Conservation (phyloP, 2,329 filamentous ascomycete genomes). For the Aspergillus intermedius region DNA sequence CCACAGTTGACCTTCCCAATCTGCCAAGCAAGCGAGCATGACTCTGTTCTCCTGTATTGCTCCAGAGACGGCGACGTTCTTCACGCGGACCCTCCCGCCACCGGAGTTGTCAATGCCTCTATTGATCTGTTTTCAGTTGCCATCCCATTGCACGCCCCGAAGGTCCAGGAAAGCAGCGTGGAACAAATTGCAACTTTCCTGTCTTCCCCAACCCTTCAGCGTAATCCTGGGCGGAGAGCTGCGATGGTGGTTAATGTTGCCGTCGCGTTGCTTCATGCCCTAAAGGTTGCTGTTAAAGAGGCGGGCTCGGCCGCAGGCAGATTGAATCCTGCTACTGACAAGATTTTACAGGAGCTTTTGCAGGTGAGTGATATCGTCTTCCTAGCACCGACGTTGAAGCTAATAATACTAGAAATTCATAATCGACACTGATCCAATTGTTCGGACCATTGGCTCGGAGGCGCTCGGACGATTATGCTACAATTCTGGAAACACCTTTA, state of each 20-base stretch:
- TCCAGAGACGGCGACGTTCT: slow-evolving; percentile 42
- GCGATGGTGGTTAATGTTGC: slow-evolving; percentile 89
- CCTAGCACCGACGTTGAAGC: slow-evolving; percentile 1
- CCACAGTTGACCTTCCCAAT: slow-evolving; percentile 53
- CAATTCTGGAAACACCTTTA: slow-evolving; percentile 78
- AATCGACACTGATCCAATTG: slow-evolving; percentile 73
- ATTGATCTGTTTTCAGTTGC: slow-evolving; percentile 90
- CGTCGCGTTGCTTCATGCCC: slow-evolving; percentile 67
- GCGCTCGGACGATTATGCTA: slow-evolving; percentile 81
- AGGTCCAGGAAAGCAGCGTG: slow-evolving; percentile 90
- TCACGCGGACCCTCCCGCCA: slow-evolving; percentile 73
- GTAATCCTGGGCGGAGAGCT: slow-evolving; percentile 80
- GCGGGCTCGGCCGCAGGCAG: slow-evolving; percentile 66
- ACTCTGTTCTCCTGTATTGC: slow-evolving; percentile 72
- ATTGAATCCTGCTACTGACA: slow-evolving; percentile 70
- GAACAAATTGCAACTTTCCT: slow-evolving; percentile 89
- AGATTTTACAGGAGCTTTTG: slow-evolving; percentile 60
- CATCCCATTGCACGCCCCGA: slow-evolving; percentile 79
- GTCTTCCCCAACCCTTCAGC: slow-evolving; percentile 69
- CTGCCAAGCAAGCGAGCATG: slow-evolving; percentile 79
- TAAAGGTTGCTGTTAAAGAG: slow-evolving; percentile 80
- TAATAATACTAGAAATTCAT: slow-evolving; percentile 55
- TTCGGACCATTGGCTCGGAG: slow-evolving; percentile 78
- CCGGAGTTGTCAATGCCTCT: slow-evolving; percentile 89
- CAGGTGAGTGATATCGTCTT: slow-evolving; percentile 54